These are phyloP conservation scores for Colletotrichum truncatum DNA, from an alignment of 2,329 filamentous ascomycete genomes.

Conservation along the genomic window DNA sequence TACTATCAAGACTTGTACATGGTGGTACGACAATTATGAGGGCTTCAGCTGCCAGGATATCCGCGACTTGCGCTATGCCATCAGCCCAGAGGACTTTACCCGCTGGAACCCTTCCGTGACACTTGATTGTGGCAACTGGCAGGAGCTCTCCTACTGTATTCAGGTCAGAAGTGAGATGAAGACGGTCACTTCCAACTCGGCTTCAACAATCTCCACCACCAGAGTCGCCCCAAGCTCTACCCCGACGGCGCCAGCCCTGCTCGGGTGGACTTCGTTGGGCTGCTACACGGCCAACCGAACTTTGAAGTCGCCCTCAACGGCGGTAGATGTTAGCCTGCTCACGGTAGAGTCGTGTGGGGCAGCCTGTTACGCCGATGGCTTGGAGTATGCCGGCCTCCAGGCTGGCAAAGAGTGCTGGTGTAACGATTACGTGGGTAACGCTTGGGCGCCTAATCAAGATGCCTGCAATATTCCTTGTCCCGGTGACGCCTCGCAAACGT, in stretches of 20 bases:
- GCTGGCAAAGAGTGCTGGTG: slow-evolving; percentile 51
- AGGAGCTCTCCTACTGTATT: slow-evolving; percentile 36
- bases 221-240: slow-evolving; percentile 22
- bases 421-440: slow-evolving; percentile 39
- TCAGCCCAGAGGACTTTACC: slow-evolving; percentile 29
- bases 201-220: slow-evolving; percentile 14
- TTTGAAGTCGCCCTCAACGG: slow-evolving; percentile 43
- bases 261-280: slow-evolving; percentile 39
- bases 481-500: slow-evolving; percentile 42
- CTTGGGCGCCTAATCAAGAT: slow-evolving; percentile 29
- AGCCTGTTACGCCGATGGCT: slow-evolving; percentile 45
- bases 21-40: slow-evolving; percentile 28
- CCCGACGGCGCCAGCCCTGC: slow-evolving; percentile 23
- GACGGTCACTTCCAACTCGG: slow-evolving; percentile 20
- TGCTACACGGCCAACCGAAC: slow-evolving; percentile 44
- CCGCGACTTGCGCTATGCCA: slow-evolving; percentile 13
- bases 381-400: slow-evolving; percentile 48
- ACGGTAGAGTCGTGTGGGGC: slow-evolving; percentile 45
- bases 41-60: slow-evolving; percentile 26
- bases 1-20: slow-evolving; percentile 11
- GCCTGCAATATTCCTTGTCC: slow-evolving; percentile 43
- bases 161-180: slow-evolving; percentile 26
- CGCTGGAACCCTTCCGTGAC: slow-evolving; percentile 37
- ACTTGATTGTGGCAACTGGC: slow-evolving; percentile 34
- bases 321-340: slow-evolving; percentile 35